Evolutionary conservation across 495 filamentous ascomycete species (phyloP).

Genomic region (Barbatosphaeria neglecta): DNA sequence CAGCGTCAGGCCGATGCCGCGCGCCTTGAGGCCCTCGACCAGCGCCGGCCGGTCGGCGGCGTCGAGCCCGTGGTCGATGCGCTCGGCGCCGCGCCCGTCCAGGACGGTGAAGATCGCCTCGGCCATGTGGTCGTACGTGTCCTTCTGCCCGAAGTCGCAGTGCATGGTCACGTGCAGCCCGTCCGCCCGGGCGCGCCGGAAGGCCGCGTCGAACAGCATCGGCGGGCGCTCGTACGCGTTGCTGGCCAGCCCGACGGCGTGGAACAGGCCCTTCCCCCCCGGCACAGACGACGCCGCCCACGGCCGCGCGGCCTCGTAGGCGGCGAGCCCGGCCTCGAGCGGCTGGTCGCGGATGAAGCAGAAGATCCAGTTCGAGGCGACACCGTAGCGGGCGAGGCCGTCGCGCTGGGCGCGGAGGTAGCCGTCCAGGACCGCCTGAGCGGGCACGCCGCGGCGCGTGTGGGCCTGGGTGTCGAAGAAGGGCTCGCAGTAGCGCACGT

Average conservation of each 20-base stretch:
- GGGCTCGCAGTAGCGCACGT: constrained; percentile 30
- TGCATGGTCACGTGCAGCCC: constrained; percentile 31
- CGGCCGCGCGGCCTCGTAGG: constrained; percentile 15
- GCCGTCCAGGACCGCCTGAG: constrained; percentile 20
- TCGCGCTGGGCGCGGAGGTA: constrained; percentile 23
- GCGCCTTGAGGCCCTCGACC: constrained; percentile 16
- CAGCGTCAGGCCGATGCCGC: constrained; percentile 26
- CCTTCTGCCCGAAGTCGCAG: constrained; percentile 32
- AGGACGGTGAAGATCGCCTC: constrained; percentile 24
- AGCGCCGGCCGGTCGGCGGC: constrained; percentile 19
- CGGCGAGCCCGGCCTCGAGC: constrained; percentile 13
- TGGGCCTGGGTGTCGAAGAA: constrained; percentile 36
- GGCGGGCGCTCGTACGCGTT: constrained; percentile 30
- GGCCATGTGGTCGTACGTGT: constrained; percentile 24
- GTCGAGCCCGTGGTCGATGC: constrained; percentile 35
- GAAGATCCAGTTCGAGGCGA: constrained; percentile 25
- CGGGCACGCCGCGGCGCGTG: constrained; percentile 23
- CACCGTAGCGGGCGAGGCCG: constrained; percentile 12
- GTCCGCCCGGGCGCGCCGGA: constrained; percentile 19
- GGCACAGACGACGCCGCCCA: constrained; percentile 10
- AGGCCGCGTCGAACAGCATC: constrained; percentile 25
- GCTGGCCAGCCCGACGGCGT: constrained; percentile 31
- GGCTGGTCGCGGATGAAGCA: constrained; percentile 30
- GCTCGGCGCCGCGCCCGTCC: constrained; percentile 7
- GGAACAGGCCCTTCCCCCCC: constrained; percentile 21